Evolutionary conservation across 805 yeast species (phyloP).

Genomic region (Middelhovenomyces tepae): DNA sequence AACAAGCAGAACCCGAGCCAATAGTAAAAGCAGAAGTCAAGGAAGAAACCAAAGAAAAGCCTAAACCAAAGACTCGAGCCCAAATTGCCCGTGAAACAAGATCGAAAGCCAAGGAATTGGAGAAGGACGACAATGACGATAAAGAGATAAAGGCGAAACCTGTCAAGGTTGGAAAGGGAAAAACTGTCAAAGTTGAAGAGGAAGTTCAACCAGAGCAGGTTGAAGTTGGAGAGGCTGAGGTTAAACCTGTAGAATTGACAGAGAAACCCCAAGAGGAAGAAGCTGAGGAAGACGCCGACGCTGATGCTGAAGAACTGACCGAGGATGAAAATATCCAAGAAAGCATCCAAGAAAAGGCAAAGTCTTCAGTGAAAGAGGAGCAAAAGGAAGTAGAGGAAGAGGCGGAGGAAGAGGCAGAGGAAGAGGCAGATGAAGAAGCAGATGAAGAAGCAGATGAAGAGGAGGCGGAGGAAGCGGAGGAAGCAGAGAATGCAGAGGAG

Average conservation of each 20-base stretch:
- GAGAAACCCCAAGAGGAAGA: slow-evolving; percentile 1
- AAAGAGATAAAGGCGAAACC: too few relatives aligned
- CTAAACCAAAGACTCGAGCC: too few relatives aligned
- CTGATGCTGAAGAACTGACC: neutral
- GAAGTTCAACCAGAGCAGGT: slow-evolving; percentile 1
- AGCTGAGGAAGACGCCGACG: neutral
- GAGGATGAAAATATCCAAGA: neutral
- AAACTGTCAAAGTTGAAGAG: neutral
- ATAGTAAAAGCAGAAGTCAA: too few relatives aligned
- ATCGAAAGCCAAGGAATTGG: neutral
- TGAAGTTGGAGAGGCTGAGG: slow-evolving; percentile 1
- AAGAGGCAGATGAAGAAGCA: neutral
- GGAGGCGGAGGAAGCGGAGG: slow-evolving; percentile 7
- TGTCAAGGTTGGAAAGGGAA: too few relatives aligned
- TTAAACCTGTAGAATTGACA: too few relatives aligned
- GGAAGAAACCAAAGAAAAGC: too few relatives aligned
- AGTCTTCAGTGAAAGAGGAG: neutral
- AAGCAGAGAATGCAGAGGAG: slow-evolving; percentile 7
- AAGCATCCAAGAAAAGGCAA: neutral
- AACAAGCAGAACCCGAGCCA: too few relatives aligned
- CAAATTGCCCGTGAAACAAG: too few relatives aligned
- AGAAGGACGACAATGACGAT: neutral
- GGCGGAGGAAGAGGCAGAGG: neutral
- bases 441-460: slow-evolving; percentile 5
- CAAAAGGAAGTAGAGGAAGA: neutral